Base-by-base conservation (phyloP, 2,329 filamentous ascomycete species). In the Calonectria fujianensis region DNA sequence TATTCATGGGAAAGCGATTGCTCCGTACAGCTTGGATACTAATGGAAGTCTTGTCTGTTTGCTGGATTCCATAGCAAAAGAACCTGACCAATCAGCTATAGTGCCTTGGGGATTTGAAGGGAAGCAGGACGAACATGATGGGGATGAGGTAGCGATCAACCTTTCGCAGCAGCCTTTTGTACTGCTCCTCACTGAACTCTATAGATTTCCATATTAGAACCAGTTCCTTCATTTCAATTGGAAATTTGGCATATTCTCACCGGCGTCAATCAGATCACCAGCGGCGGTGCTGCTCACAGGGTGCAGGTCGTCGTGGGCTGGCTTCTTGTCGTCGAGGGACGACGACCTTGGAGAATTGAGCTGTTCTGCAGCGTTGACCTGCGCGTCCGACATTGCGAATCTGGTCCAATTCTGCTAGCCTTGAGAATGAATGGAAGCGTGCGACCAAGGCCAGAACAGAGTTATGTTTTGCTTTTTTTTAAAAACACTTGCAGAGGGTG, bases 141-240 rank as follows among this genome's bases (percentile, higher is more conserved):
- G 59, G 59, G 39, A 64, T 64, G 20, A 64, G 29, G 59, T 64
- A 64, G 24, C 59, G 59, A 24, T 64, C 59, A 31, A 64, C 18
- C n/a, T 64, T 64, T n/a, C 39, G n/a, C 37, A 64, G 59, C 37
- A 64, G 7, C 27, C n/a, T 64, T 45, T 64, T 64, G 59, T 64
- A 64, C 41, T 64, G 37, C 16, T 24, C 59, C 16, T 64, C 59
- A 3, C 27, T 64, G 18, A 45, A 64, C 24, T 48, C 59, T 64
- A 14, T 2, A 20, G 3, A 20, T 18, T 20, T n/a, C 5, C 4
- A 18, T 29, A 13, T 63, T 11, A 39, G 35, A 11, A 3, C 41
- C 8, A 18, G 9, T 24, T 14, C 1, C 45, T 4, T 13, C 35
- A 6, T 14, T 9, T 24, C 8, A 20, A 63, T 48, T 48, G 35